Evolutionary conservation across 1,139 yeast species (phyloP).

Genomic region (Kodamaea suecica): DNA sequence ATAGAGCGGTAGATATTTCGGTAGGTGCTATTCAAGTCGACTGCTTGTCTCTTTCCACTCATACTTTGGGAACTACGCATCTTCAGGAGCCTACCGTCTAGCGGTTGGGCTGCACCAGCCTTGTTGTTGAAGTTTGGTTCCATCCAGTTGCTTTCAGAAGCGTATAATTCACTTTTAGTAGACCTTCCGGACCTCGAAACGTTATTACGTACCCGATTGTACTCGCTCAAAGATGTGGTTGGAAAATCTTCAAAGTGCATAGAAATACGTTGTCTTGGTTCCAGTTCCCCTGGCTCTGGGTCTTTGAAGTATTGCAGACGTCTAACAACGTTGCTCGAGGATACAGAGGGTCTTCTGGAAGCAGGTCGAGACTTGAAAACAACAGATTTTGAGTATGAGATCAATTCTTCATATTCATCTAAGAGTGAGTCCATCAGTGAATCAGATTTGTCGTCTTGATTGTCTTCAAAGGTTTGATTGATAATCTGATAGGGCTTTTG

Average conservation of each 20-base stretch:
- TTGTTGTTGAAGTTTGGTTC: slow-evolving; percentile 21
- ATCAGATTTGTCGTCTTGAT: slow-evolving; percentile 26
- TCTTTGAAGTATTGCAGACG: slow-evolving; percentile 10
- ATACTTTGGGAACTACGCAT: slow-evolving; percentile 32
- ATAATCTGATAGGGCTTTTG: neutral
- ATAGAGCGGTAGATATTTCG: slow-evolving; percentile 36
- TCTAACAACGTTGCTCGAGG: slow-evolving; percentile 22
- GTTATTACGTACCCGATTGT: slow-evolving; percentile 26
- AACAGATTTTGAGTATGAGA: slow-evolving; percentile 29
- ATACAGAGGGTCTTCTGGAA: slow-evolving; percentile 25
- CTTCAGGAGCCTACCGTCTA: slow-evolving; percentile 12
- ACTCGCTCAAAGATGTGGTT: slow-evolving; percentile 35
- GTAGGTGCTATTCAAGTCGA: slow-evolving; percentile 29
- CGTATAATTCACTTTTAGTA: slow-evolving; percentile 41
- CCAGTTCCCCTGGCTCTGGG: neutral
- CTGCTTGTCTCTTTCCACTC: slow-evolving; percentile 10
- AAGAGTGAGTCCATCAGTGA: slow-evolving; percentile 52
- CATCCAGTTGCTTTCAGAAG: slow-evolving; percentile 45
- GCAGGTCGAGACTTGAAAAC: slow-evolving; percentile 26
- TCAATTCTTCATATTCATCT: slow-evolving; percentile 50
- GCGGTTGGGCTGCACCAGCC: slow-evolving; percentile 1
- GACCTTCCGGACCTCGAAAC: slow-evolving; percentile 29
- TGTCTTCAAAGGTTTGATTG: slow-evolving; percentile 5
- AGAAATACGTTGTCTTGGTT: neutral
- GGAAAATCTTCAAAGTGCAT: slow-evolving; percentile 27